Conservation (phyloP, 202 grass and related monocot species). For the Hordeum pubiflorum region DNA sequence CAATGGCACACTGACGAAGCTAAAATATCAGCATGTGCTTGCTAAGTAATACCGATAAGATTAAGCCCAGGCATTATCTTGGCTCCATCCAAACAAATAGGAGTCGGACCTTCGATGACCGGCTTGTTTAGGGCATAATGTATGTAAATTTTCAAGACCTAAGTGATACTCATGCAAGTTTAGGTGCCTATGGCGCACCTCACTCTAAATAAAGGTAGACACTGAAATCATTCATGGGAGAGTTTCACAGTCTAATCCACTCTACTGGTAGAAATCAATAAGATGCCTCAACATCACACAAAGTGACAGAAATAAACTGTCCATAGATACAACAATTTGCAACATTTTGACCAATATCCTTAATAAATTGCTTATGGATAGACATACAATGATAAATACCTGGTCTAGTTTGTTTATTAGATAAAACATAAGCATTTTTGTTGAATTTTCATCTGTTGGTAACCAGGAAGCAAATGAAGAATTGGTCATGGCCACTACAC, state of each 20-base stretch:
- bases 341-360: neutral
- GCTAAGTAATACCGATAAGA: neutral
- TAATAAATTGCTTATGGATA: neutral
- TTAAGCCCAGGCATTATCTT: neutral
- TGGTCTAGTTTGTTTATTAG: neutral
- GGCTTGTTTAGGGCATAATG: neutral
- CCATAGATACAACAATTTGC: neutral
- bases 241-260: neutral
- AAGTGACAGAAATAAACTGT: neutral
- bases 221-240: neutral
- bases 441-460: neutral
- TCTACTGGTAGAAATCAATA: neutral
- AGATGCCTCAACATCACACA: constrained; percentile 10
- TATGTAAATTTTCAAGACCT: neutral
- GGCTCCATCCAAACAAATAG: neutral
- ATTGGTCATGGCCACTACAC: neutral
- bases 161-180: neutral
- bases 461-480: neutral
- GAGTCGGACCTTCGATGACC: neutral
- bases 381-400: neutral
- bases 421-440: constrained; percentile 1
- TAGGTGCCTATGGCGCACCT: neutral
- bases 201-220: neutral
- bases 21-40: neutral
- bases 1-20: neutral